A percentile compares a stretch with the other conserved stretches of the same genome.
Evolutionary conservation across 164 flowering plant species (phyloP).

Genomic region (Dillenia suffruticosa): DNA sequence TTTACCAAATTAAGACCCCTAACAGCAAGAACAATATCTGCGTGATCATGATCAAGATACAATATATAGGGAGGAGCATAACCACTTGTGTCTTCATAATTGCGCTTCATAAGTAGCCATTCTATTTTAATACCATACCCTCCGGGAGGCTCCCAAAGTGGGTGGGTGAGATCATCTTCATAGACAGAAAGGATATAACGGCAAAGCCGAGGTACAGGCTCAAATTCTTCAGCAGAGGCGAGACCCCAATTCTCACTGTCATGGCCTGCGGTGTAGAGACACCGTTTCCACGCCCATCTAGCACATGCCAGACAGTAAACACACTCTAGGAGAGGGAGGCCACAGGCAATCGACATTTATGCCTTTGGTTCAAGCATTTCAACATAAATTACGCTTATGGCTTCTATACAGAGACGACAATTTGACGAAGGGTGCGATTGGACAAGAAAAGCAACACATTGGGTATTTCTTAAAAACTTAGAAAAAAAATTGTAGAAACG

Average conservation of each 20-base stretch:
- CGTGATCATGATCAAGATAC: constrained; percentile 72
- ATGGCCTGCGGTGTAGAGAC: constrained; percentile 59
- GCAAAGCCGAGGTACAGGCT: constrained; percentile 89
- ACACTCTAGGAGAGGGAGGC: constrained; percentile 61
- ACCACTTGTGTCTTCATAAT: constrained; percentile 60
- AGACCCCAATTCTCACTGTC: constrained; percentile 95
- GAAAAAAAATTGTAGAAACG: no score
- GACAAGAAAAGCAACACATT: no score
- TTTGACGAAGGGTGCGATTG: no score
- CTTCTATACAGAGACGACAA: no score
- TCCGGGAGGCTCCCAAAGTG: constrained; percentile 83
- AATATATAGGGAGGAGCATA: constrained; percentile 72
- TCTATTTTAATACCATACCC: constrained; percentile 84
- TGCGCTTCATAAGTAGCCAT: constrained; percentile 48
- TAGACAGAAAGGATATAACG: constrained; percentile 70
- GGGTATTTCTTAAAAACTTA: no score
- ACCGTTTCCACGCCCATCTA: constrained; percentile 70
- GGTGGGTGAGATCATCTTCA: constrained; percentile 77
- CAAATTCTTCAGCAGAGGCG: constrained; percentile 79
- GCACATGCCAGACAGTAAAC: constrained; percentile 68
- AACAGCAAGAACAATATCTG: constrained; percentile 64
- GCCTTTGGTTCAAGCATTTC: constrained; percentile 21
- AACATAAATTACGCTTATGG: constrained; percentile 1
- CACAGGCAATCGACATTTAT: constrained; percentile 52
- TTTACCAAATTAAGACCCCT: constrained; percentile 80